Base-by-base conservation (phyloP, 768 basidiomycete genomes). In the Termitomyces sp. region DNA sequence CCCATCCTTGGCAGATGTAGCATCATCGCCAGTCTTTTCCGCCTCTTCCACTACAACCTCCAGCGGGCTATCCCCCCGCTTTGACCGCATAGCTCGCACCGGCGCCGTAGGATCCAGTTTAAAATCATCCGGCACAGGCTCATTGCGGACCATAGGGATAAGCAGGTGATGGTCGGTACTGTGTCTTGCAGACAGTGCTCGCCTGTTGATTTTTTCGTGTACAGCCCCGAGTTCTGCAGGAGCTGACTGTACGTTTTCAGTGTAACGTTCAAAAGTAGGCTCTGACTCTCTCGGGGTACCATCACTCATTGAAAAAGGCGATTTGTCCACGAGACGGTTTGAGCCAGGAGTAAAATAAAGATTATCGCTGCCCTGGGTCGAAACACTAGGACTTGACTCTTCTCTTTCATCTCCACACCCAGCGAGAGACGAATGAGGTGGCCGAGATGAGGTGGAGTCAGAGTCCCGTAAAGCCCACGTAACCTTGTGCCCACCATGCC, bases 391-490 rank as follows among this genome's bases (percentile, higher is more conserved):
- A 45, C 42, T 56, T 26, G n/a, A n/a, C n/a, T 15, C 64, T 66
- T 42, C 64, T 66, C 39, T 65, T 66, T 49, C 61, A 55, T 47
- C 22, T 26, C 18, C 52, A 36, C 45, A 55, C 41, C 62, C 63
- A 15, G 62, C 53, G 37, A 46, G 56, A 31, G 68, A 60, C 1
- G 71, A 65, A 15, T 62, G 64, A 16, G 69, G 70, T 3, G 70
- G 69, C 15, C 70, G 59, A 18, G 73, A 69, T 1, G 69, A 69
- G 2, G 67, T 46, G 3, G 73, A 70, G 39, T 72, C 75, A 3
- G 64, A 28, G 15, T 70, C 65, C 34, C 79, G 70, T 4, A 79
- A 72, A 6, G 84, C 81, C 88, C 88, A 90, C 9, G 81, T 72
- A 4, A 89, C 73, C 13, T 68, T 71, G 15, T 75, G 73, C 54